Percentiles rank a stretch among this genome's conserved stretches.
These are phyloP conservation scores for Phytophthora tubulina DNA, from an alignment of 352 stramenopile species.

Conservation along the genomic window DNA sequence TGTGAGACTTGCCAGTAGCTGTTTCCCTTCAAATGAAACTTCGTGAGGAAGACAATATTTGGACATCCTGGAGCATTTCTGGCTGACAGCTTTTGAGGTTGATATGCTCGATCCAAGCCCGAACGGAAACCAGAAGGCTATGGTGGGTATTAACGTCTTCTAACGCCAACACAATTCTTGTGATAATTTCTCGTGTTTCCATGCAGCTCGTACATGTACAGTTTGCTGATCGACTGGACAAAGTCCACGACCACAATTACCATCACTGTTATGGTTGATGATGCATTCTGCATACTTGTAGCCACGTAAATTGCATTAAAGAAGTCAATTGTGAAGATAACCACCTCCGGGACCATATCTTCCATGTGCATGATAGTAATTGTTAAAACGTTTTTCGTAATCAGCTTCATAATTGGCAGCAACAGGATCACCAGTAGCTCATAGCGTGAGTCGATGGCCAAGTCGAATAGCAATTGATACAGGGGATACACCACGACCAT, in stretches of 20 bases:
- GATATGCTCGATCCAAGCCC: background rate
- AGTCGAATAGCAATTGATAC: background rate
- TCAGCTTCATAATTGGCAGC: background rate
- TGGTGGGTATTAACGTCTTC: background rate
- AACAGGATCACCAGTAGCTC: background rate
- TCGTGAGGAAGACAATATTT: background rate
- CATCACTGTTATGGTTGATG: background rate
- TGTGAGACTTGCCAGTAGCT: background rate
- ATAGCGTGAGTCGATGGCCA: background rate
- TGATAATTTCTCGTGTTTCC: background rate
- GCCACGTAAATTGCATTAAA: background rate
- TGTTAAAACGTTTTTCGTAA: background rate
- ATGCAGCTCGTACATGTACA: background rate
- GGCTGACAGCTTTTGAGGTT: background rate
- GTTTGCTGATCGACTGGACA: background rate
- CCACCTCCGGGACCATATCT: background rate
- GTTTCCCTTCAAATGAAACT: background rate
- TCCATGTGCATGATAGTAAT: background rate
- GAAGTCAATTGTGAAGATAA: background rate
- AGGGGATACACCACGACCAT: background rate
- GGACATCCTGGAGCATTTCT: background rate
- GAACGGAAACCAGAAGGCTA: background rate
- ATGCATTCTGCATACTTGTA: background rate
- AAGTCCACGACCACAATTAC: background rate
- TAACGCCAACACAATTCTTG: background rate